Conservation (phyloP, 1,284 basidiomycete genomes). For the Trametes polyzona region DNA sequence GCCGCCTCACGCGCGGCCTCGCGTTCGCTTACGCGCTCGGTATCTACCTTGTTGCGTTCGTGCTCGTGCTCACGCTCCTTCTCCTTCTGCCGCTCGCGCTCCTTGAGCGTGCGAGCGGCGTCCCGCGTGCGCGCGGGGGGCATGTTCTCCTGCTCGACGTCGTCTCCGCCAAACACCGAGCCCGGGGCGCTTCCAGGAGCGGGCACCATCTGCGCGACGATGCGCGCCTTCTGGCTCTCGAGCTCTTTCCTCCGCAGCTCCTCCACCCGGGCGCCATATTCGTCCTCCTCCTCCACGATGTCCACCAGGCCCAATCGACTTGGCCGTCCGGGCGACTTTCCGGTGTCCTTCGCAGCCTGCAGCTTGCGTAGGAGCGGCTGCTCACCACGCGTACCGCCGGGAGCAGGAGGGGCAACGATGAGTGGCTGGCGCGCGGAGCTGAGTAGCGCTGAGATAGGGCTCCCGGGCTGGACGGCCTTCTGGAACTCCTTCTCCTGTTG, state of each 20-base stretch:
- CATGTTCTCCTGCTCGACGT: slow-evolving; percentile 32
- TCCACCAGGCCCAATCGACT: slow-evolving; percentile 48
- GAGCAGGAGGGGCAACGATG: slow-evolving; percentile 59
- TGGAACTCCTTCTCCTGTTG: slow-evolving; percentile 97
- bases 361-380: slow-evolving; percentile 62
- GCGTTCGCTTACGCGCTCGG: slow-evolving; percentile 31
- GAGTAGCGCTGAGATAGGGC: slow-evolving; percentile 91
- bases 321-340: slow-evolving; percentile 40
- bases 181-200: slow-evolving; percentile 28
- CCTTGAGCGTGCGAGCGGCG: slow-evolving; percentile 18
- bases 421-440: slow-evolving; percentile 89
- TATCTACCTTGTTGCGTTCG: slow-evolving; percentile 29
- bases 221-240: slow-evolving; percentile 85
- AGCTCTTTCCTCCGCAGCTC: slow-evolving; percentile 69
- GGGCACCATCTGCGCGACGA: slow-evolving; percentile 90
- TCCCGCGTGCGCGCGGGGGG: slow-evolving; percentile 15
- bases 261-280: slow-evolving; percentile 38
- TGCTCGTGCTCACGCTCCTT: slow-evolving; percentile 33
- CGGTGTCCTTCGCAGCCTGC: slow-evolving; percentile 46
- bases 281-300: slow-evolving; percentile 54
- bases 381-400: slow-evolving; percentile 44
- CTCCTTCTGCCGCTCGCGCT: slow-evolving; percentile 13
- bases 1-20: slow-evolving; percentile 16
- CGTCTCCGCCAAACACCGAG: slow-evolving; percentile 38
- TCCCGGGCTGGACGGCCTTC: slow-evolving; percentile 93